Conservation (phyloP, 768 basidiomycete species). For the Holtermanniella nyarrowii region DNA sequence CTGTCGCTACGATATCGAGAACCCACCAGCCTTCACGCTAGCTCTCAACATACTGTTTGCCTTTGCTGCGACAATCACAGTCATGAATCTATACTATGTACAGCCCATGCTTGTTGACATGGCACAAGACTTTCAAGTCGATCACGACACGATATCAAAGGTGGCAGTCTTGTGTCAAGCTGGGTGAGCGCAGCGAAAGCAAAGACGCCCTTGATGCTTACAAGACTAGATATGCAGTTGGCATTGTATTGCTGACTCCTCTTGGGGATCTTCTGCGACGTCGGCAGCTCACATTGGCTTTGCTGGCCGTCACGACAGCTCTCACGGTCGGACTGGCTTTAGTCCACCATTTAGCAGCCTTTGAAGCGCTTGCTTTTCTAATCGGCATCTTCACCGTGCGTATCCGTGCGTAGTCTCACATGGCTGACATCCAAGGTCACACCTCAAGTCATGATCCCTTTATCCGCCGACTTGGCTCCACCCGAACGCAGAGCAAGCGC, state of each 20-base stretch:
- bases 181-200: slow-evolving; percentile 6
- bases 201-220: slow-evolving; percentile 4
- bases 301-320: slow-evolving; percentile 49
- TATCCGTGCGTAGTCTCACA: too few species aligned
- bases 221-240: slow-evolving; percentile 50
- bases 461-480: slow-evolving; percentile 73
- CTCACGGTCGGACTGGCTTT: slow-evolving; percentile 64
- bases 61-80: slow-evolving; percentile 45
- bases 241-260: slow-evolving; percentile 65
- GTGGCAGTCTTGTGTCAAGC: slow-evolving; percentile 42
- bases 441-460: slow-evolving; percentile 54
- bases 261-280: slow-evolving; percentile 73
- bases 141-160: slow-evolving; percentile 28
- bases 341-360: slow-evolving; percentile 51
- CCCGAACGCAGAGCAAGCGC: slow-evolving; percentile 62
- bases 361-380: slow-evolving; percentile 61
- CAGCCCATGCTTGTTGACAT: slow-evolving; percentile 64
- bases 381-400: slow-evolving; percentile 58
- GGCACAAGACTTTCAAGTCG: slow-evolving; percentile 25
- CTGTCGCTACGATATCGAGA: slow-evolving; percentile 49
- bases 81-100: slow-evolving; percentile 66
- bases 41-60: slow-evolving; percentile 55
- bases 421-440: too few species aligned
- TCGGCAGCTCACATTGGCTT: slow-evolving; percentile 55
- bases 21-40: slow-evolving; percentile 50